Base-by-base conservation (phyloP, 2,329 filamentous ascomycete species). In the Colletotrichum graminicola region DNA sequence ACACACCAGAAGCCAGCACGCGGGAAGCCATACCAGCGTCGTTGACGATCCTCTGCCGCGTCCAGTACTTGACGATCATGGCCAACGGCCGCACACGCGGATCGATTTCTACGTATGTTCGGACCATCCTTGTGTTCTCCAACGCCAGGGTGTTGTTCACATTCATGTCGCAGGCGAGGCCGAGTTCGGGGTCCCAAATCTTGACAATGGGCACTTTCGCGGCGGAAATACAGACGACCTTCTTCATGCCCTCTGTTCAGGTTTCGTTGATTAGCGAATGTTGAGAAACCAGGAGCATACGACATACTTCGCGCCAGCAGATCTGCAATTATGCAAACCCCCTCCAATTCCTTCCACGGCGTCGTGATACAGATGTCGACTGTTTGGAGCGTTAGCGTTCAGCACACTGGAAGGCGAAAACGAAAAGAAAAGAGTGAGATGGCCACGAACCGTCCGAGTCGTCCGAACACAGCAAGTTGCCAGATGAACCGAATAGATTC, bases 131-230 rank as follows among this genome's bases (percentile, higher is more conserved):
- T 18, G 96, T 99, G 78, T 99, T 99, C 81, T 98, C 95, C 73
- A 99, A 85, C 5, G 96, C 96, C 64, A 97, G 83, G 0, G 95
- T 96, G 77, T 98, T 99, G 84, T 99, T 99, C 83, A 99, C 95
- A 76, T 99, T 99, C 92, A 99, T 96, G 79, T 99, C 96, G 80
- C 95, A 98, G 21, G 94, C 93, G 62, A 99, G 86, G 74, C 91
- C 86, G 68, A 98, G 86, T 80, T 97, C 94, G 3, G 96, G 96
- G 80, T 99, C 96, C 95, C 96, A 99, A 67, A 97, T 93, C 84
- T 98, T 98, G 76, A 99, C 96, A 78, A 99, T 99, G 5, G 96
- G 95, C 18, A 99, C 96, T 82, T 98, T 98, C 71, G 96, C 96
- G 52, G 93, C 93, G 36, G 94, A 94, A 63, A 98, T 94, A 80